Evolutionary conservation across 1,284 basidiomycete species (phyloP).

Genomic region (Waitea zeae): DNA sequence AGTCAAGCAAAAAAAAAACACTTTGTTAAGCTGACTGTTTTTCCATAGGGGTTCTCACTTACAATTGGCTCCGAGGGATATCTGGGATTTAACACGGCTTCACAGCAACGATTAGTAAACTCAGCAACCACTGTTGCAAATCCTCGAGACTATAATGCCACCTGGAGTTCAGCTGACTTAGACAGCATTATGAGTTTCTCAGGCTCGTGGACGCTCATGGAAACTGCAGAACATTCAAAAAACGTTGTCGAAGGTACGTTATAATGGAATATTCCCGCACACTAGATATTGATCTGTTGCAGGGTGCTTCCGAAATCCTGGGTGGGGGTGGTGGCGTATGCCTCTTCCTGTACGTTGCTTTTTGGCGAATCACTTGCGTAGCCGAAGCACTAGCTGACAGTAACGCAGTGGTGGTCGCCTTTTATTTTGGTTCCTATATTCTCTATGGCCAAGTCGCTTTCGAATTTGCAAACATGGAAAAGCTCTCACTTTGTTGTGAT

Average conservation of each 20-base stretch:
- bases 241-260: constrained; percentile 33
- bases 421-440: constrained; percentile 70
- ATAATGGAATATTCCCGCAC: neutral
- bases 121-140: no score
- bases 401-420: constrained; percentile 62
- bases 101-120: no score
- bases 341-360: no score
- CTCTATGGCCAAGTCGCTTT: constrained; percentile 59
- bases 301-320: constrained; percentile 59
- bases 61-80: constrained; percentile 2
- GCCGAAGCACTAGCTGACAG: no score
- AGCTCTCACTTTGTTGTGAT: constrained; percentile 61
- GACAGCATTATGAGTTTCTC: no score
- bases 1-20: constrained; percentile 5
- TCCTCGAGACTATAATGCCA: no score
- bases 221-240: neutral
- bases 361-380: no score
- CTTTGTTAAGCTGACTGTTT: neutral
- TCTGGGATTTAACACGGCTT: no score
- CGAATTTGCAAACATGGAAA: constrained; percentile 56
- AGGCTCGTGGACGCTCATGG: constrained; percentile 8
- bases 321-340: constrained; percentile 65
- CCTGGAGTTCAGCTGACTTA: no score
- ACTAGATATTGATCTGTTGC: constrained; percentile 1
- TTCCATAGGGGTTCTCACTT: neutral